Conservation (phyloP, 208 protist genomes). For the Novymonas esmeraldas region DNA sequence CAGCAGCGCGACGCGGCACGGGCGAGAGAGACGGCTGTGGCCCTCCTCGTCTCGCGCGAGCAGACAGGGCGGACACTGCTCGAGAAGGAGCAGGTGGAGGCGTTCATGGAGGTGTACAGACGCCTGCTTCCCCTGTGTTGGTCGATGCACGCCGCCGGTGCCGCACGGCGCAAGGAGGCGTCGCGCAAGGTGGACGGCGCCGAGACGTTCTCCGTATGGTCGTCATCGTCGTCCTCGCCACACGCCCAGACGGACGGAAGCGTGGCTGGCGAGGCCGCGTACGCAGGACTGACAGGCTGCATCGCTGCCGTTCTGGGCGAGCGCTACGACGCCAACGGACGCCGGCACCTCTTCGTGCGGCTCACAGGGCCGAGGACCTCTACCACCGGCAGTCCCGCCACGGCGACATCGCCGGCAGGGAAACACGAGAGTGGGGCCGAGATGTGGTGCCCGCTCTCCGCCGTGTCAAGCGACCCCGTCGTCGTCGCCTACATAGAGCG, state of each 20-base stretch:
- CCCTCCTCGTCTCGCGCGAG: conserved; percentile 7
- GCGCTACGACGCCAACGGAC: conserved; percentile 24
- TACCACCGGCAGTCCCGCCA: neutral
- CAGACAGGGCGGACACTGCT: conserved; percentile 10
- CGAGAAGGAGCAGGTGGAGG: conserved; percentile 22
- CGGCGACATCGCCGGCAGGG: neutral
- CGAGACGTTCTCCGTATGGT: neutral
- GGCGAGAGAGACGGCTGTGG: neutral
- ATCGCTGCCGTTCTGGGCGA: conserved; percentile 48
- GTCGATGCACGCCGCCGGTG: neutral
- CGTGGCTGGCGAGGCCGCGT: neutral
- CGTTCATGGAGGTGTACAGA: conserved; percentile 11
- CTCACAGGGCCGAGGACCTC: neutral
- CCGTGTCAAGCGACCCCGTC: conserved; percentile 26
- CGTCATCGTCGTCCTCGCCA: neutral
- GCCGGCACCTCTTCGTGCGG: conserved; percentile 43
- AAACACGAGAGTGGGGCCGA: too few relatives aligned
- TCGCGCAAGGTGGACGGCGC: neutral
- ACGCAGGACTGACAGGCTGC: neutral
- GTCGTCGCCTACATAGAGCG: conserved; percentile 43
- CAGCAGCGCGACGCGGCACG: neutral
- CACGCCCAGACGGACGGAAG: neutral
- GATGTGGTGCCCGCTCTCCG: conserved; percentile 36
- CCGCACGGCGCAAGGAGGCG: neutral
- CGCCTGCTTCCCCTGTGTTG: neutral